Evolutionary conservation across 2,329 filamentous ascomycete species (phyloP).

Genomic region (Metarhizium guizhouense): DNA sequence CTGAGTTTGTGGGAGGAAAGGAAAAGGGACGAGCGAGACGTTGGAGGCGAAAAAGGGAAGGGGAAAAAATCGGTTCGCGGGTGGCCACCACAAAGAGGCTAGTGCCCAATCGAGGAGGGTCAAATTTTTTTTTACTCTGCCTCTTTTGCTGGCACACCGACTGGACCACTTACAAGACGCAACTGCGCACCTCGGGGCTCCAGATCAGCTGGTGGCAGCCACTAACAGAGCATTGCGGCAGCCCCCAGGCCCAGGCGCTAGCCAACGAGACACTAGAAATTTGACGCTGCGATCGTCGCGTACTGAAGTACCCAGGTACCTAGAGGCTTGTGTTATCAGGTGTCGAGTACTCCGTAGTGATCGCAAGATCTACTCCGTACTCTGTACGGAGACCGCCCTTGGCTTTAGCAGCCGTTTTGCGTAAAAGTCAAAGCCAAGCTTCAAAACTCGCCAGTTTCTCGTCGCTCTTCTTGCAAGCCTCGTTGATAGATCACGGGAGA

Average conservation of each 20-base stretch:
- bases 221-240: constrained; percentile 2
- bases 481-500: too few relatives aligned
- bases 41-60: constrained; percentile 21
- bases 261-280: not conserved
- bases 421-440: too few relatives aligned
- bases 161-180: not conserved
- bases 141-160: not conserved
- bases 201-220: not conserved
- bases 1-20: constrained; percentile 24
- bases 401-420: too few relatives aligned
- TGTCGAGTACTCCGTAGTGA: too few relatives aligned
- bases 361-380: too few relatives aligned
- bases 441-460: too few relatives aligned
- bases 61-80: constrained; percentile 25
- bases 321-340: too few relatives aligned
- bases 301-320: too few relatives aligned
- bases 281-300: too few relatives aligned
- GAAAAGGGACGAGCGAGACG: constrained; percentile 16
- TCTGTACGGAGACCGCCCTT: too few relatives aligned
- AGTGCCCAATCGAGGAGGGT: constrained; percentile 14
- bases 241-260: not conserved
- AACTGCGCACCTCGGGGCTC: not conserved
- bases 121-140: constrained; percentile 8
- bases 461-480: too few relatives aligned
- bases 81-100: constrained; percentile 21